Evolutionary conservation across 345 rosid genomes (phyloP), one percentile per base, ranked within the genome.

Genomic region (Arabidopsis suecica): DNA sequence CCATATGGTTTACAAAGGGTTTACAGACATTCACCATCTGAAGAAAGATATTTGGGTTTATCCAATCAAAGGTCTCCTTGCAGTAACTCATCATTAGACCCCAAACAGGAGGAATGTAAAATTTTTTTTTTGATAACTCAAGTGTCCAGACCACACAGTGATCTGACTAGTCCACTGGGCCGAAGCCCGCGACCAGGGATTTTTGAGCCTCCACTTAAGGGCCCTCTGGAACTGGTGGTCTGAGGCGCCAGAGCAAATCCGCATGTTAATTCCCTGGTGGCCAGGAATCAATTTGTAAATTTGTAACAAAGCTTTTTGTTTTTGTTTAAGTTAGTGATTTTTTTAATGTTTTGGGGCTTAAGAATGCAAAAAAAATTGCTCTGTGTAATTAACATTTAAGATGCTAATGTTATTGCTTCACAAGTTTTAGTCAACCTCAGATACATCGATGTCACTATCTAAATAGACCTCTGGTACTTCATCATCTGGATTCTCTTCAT

Each of bases 1-100:
- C 59, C 81, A 34, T 13, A 11, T 3, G 77, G 72, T 62, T 62
- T 76, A 70, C 78, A 62, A 72, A 70, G 74, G 7, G 44, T 70
- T 30, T 76, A 74, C 53, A 68, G 80, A 58, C 71, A 73, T 38
- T 79, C 89, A 61, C 51, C 78, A 61, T 80, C 85, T 32, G 30
- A 68, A 49, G 89, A 86, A 65, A 77, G 86, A 22, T 86, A 83
- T 80, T 73, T 63, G 6, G 86, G 84, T 83, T 71, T 82, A 65
- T 75, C 64, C 11, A 76, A 79, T 49, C 57, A 50, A 69, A 74
- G 50, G 49, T 76, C 64, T 30, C 47, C 69, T 61, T 58, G 33
- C 9, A 38, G 49, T 62, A 30, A 44, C 59, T 54, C 57, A 56
- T 61, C 72, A 63, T 59, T 30, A 14, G 76, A 65, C 68, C 40